Conservation (phyloP, 805 yeast species). For the Dipodascus albidus region DNA sequence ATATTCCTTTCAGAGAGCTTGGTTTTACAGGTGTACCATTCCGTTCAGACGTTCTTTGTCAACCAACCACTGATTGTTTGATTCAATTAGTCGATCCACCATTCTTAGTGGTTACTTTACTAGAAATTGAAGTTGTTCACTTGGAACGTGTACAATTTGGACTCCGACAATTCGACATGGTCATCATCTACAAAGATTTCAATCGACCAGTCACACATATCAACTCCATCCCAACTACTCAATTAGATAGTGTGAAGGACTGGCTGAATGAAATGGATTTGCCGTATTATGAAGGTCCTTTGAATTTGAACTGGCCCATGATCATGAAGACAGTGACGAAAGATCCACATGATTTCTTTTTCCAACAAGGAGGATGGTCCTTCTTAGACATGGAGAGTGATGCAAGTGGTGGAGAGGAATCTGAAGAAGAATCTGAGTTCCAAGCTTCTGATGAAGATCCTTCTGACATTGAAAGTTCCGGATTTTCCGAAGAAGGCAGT, state of each 20-base stretch:
- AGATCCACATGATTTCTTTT: constrained; percentile 83
- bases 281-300: constrained; percentile 88
- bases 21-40: constrained; percentile 98
- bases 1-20: constrained; percentile 87
- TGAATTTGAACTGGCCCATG: constrained; percentile 89
- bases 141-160: constrained; percentile 97
- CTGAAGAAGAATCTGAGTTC: constrained; percentile 53
- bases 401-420: constrained; percentile 60
- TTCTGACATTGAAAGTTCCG: constrained; percentile 20
- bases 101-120: constrained; percentile 79
- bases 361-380: constrained; percentile 91
- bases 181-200: constrained; percentile 92
- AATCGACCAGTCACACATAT: constrained; percentile 79
- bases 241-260: constrained; percentile 82
- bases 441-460: constrained; percentile 36
- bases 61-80: constrained; percentile 95
- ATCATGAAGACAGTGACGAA: constrained; percentile 89
- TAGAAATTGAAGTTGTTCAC: constrained; percentile 89
- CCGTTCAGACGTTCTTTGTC: constrained; percentile 84
- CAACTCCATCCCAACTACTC: constrained; percentile 88
- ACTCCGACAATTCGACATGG: constrained; percentile 88
- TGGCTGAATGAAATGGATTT: constrained; percentile 98
- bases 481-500: background rate
- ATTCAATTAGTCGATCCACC: constrained; percentile 93
- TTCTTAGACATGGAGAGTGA: constrained; percentile 86